phyloP scores from a whole-genome alignment of 768 basidiomycete genomes.

The Lentinula lateritia region DNA sequence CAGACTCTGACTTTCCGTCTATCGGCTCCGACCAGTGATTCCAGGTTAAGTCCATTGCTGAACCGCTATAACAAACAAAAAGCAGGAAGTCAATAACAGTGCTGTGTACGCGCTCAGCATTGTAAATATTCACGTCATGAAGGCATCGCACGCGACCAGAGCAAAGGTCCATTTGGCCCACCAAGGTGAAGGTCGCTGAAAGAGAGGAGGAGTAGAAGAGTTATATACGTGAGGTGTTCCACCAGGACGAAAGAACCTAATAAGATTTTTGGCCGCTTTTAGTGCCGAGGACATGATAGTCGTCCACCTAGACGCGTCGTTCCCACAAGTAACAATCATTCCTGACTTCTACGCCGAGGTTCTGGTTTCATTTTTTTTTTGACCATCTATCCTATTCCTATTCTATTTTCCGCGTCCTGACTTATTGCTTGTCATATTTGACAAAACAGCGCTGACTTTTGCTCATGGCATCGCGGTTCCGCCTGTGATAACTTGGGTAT shows the following conservation, averaged over 20 bases:
- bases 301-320: background rate
- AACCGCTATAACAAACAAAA: background rate
- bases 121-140: conserved; percentile 5
- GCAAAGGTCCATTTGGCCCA: conserved; percentile 6
- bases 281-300: conserved; percentile 1
- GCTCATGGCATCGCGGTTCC: background rate
- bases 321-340: background rate
- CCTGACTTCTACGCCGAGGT: background rate
- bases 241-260: conserved; percentile 1
- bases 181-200: conserved; percentile 1
- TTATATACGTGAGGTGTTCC: conserved; percentile 3
- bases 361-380: background rate
- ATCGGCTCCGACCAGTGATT: conserved; percentile 6
- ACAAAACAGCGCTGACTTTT: background rate
- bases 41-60: conserved; percentile 6
- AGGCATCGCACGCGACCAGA: conserved; percentile 1
- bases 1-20: background rate
- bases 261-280: background rate
- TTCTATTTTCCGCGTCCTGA: background rate
- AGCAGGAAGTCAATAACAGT: background rate
- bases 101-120: background rate
- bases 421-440: background rate
- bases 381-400: background rate
- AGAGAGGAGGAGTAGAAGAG: background rate
- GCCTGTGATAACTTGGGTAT: background rate